Base-by-base conservation (phyloP, 176 grass and related monocot species). In the Triticum urartu region DNA sequence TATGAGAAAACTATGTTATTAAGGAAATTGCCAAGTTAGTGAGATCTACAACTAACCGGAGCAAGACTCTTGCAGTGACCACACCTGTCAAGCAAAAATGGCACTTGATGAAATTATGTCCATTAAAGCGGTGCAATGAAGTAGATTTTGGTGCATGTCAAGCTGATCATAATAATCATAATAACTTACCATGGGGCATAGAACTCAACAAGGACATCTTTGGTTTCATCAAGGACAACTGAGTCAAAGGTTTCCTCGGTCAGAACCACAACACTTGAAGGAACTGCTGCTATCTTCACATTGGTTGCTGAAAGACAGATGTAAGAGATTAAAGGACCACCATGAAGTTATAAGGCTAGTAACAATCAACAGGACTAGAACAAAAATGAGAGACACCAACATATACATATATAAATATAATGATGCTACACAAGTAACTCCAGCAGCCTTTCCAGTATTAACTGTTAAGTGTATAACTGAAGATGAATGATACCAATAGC, bases 131-230 rank as follows among this genome's bases (percentile, higher is more conserved):
- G 47, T 22, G 50, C 15, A 54, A 54, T 54, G 15, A 18, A 54
- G 28, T 75, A 1, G 28, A 38, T 64, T 72, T 30, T 48, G 56
- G 8, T 84, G 12, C 12, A 82, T n/a, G 64, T 12, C 39, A 71
- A 72, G 1, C 42, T 34, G 42, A 83, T 33, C 21, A 70, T 15
- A 5, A 86, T 15, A 88, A 87, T 33, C 21, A 70, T 15, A 5
- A 86, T 15, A 88, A 87, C 92, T 58, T 92, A 96, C 97, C 97
- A 99, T 77, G 97, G 97, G 66, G 97, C 97, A 90, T 99, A 99
- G 78, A 99, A 99, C 85, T 99, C 97, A 68, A 99, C 97, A 88
- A 99, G 94, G 13, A 99, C 97, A 93, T 99, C 94, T 86, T 96
- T 99, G 43, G 92, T 92, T 87, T 90, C 88, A 87, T 99, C 97